Evolutionary conservation across 2,329 filamentous ascomycete genomes (phyloP).

Genomic region (Westerdykella ornata): DNA sequence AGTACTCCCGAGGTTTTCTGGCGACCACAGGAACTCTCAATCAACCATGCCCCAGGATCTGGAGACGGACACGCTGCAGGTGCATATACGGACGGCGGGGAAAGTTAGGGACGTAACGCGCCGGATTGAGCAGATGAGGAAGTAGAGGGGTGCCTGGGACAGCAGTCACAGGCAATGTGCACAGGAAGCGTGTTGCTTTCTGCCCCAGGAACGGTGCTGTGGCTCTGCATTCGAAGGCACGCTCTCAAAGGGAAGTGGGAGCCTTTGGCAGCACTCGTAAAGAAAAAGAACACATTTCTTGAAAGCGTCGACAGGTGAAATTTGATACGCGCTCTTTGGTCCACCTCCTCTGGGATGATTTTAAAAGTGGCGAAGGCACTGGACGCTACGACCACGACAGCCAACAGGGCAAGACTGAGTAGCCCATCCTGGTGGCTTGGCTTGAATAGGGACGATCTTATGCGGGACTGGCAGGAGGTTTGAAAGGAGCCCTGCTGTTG

Average conservation of each 20-base stretch:
- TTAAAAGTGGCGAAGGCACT: slow-evolving; percentile 37
- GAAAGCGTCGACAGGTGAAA: slow-evolving; percentile 24
- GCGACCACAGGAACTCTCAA: too few species aligned
- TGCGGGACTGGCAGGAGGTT: slow-evolving; percentile 27
- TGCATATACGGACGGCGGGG: slow-evolving; percentile 22
- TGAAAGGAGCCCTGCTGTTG: slow-evolving; percentile 25
- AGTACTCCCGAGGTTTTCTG: too few species aligned
- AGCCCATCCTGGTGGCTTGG: slow-evolving; percentile 30
- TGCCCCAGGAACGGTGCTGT: slow-evolving; percentile 8
- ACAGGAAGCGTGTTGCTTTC: slow-evolving; percentile 21
- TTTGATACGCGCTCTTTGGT: slow-evolving; percentile 29
- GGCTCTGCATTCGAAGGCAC: slow-evolving; percentile 19
- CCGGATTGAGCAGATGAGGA: slow-evolving; percentile 3
- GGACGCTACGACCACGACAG: slow-evolving; percentile 27
- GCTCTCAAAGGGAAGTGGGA: slow-evolving; percentile 4
- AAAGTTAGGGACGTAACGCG: slow-evolving; percentile 15
- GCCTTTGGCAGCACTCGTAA: slow-evolving; percentile 15
- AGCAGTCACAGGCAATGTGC: slow-evolving; percentile 18
- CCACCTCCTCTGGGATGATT: slow-evolving; percentile 30
- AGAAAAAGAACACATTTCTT: slow-evolving; percentile 17
- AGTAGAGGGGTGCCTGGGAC: slow-evolving; percentile 14
- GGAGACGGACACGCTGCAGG: slow-evolving; percentile 23
- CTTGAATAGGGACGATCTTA: slow-evolving; percentile 27
- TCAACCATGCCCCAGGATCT: slow-evolving; percentile 27
- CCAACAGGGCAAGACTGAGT: slow-evolving; percentile 26